Percentiles rank a stretch among this genome's conserved stretches.
phyloP scores from a whole-genome alignment of 2,329 filamentous ascomycete genomes.

The Microcyclospora tardicrescens region DNA sequence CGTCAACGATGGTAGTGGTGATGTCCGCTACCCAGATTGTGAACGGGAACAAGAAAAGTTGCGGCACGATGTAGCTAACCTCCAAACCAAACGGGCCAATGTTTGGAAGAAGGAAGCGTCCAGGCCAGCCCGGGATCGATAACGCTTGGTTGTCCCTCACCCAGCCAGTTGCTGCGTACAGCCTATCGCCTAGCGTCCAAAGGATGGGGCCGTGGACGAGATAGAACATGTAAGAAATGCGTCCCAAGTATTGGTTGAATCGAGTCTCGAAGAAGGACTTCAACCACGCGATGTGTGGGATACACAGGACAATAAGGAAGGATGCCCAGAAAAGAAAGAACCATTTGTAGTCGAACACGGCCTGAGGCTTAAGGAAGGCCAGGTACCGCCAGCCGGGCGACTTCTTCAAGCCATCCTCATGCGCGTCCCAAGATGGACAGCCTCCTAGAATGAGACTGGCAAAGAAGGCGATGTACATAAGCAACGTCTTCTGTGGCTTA shows the following conservation, averaged over 20 bases:
- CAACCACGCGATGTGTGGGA: conserved; percentile 46
- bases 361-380: conserved; percentile 35
- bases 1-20: conserved; percentile 43
- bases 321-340: conserved; percentile 28
- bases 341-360: conserved; percentile 22
- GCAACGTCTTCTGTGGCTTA: conserved; percentile 35
- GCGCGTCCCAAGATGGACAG: conserved; percentile 41
- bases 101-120: conserved; percentile 42
- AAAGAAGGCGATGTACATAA: conserved; percentile 42
- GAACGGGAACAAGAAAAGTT: conserved; percentile 47
- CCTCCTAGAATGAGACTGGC: conserved; percentile 47
- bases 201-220: conserved; percentile 52
- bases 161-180: conserved; percentile 52
- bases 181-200: conserved; percentile 45
- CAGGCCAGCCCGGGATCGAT: conserved; percentile 44
- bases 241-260: conserved; percentile 49
- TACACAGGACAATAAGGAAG: conserved; percentile 39
- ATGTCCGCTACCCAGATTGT: conserved; percentile 48
- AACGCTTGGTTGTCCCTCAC: conserved; percentile 34
- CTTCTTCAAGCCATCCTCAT: conserved; percentile 38
- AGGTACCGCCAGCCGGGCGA: conserved; percentile 50
- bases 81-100: conserved; percentile 49
- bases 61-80: conserved; percentile 44
- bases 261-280: conserved; percentile 45
- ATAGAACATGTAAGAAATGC: conserved; percentile 50